phyloP scores from a whole-genome alignment of 257 asterid genomes.

The Solanum sitiens region DNA sequence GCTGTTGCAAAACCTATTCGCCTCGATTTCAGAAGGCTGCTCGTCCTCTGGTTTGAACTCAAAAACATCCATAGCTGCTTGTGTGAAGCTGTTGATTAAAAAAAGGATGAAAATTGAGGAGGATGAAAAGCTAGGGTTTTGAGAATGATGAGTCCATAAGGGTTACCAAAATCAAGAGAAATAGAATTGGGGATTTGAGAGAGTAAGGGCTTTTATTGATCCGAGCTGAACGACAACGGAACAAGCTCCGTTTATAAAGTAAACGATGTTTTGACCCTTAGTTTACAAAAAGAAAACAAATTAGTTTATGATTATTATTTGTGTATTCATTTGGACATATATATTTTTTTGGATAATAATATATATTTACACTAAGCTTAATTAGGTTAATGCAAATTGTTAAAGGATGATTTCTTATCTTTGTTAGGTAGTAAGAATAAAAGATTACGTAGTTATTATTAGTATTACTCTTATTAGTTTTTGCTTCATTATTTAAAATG shows the following conservation, averaged over 20 bases:
- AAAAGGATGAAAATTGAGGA: background rate
- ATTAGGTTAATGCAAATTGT: too few species aligned
- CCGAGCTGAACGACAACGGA: background rate
- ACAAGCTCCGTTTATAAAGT: background rate
- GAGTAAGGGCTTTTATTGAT: background rate
- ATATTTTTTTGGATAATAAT: too few species aligned
- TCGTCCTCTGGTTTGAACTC: background rate
- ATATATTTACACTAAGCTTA: too few species aligned
- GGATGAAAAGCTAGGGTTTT: background rate
- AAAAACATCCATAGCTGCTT: background rate
- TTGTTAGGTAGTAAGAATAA: too few species aligned
- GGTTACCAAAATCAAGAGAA: background rate
- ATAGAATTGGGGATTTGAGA: background rate
- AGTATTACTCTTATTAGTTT: too few species aligned
- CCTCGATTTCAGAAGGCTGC: background rate
- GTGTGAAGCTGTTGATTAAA: background rate
- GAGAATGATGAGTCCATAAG: background rate
- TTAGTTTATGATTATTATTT: background rate
- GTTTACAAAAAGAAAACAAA: background rate
- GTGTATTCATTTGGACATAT: too few species aligned
- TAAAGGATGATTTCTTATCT: too few species aligned
- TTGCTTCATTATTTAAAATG: background rate
- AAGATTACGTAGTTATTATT: background rate
- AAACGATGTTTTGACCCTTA: background rate
- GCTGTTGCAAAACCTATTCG: background rate